Percentiles rank a stretch among this genome's conserved stretches.
phyloP scores from a whole-genome alignment of 2,329 filamentous ascomycete species.

The Diaporthe sp. region DNA sequence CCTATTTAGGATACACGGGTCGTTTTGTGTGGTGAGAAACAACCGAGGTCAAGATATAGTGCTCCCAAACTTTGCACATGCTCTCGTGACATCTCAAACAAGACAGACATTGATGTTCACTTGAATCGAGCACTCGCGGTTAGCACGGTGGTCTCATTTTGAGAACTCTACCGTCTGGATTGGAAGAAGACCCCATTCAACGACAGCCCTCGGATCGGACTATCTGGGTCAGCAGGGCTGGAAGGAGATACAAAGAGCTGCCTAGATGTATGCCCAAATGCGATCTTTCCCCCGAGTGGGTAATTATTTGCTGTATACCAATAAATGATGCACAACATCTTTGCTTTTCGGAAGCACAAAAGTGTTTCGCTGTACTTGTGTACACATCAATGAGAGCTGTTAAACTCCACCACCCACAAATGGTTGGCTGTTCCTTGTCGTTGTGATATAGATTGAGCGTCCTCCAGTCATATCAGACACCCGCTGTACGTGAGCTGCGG shows the following conservation, averaged over 20 bases:
- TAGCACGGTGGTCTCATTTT: background rate
- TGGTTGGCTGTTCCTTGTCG: background rate
- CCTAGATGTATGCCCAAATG: background rate
- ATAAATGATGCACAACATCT: background rate
- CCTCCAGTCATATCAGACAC: background rate
- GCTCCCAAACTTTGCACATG: background rate
- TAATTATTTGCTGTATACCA: background rate
- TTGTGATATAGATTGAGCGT: background rate
- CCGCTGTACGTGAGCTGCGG: background rate
- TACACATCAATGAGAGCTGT: background rate
- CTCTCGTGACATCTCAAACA: too few relatives aligned
- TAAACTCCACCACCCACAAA: background rate
- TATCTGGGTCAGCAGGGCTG: background rate
- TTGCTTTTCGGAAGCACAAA: background rate
- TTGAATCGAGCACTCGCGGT: background rate
- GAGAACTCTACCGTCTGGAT: background rate
- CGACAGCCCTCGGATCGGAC: background rate
- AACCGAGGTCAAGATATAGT: too few relatives aligned
- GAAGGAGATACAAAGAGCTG: background rate
- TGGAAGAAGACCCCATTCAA: background rate
- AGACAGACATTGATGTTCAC: fast-evolving
- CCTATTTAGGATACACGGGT: too few relatives aligned
- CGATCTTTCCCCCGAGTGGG: too few relatives aligned
- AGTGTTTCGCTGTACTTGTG: background rate
- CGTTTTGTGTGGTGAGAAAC: too few relatives aligned